Evolutionary conservation across 129 eudicot species (phyloP).

Genomic region (Flaveria brownii): DNA sequence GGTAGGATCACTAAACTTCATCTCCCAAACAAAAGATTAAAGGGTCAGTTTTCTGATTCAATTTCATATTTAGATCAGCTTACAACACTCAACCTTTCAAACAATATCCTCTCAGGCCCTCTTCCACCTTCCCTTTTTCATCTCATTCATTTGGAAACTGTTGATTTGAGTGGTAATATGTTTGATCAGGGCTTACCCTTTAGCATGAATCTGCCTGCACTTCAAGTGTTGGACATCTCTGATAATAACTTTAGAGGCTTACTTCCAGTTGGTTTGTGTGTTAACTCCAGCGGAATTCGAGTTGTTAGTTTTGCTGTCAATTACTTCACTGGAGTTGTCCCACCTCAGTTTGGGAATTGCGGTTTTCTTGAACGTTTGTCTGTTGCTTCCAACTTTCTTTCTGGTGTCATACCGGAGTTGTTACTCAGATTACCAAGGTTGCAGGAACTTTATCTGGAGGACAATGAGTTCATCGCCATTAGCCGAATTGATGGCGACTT

Average conservation of each 20-base stretch:
- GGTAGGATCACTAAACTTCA: constrained; percentile 50
- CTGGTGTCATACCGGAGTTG: constrained; percentile 50
- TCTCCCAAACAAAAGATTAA: constrained; percentile 34
- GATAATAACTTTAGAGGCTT: constrained; percentile 46
- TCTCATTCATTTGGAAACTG: constrained; percentile 40
- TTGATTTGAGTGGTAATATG: constrained; percentile 12
- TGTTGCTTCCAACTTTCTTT: constrained; percentile 38
- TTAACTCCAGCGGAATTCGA: constrained; percentile 43
- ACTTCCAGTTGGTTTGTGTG: constrained; percentile 53
- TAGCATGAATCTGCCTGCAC: constrained; percentile 45
- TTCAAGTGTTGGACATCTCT: constrained; percentile 45
- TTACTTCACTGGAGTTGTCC: constrained; percentile 42
- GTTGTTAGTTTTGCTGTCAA: constrained; percentile 36
- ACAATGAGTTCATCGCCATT: constrained; percentile 39
- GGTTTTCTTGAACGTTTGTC: constrained; percentile 43
- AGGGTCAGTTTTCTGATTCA: constrained; percentile 43
- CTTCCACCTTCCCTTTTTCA: constrained; percentile 49
- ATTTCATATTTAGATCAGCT: constrained; percentile 48
- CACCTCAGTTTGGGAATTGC: constrained; percentile 43
- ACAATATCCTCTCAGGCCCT: constrained; percentile 44
- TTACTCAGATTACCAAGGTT: constrained; percentile 42
- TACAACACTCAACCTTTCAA: constrained; percentile 54
- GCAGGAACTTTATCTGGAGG: constrained; percentile 37
- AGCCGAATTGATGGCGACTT: constrained; percentile 30
- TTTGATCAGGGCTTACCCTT: constrained; percentile 42